Conservation (phyloP, 371 early-diverging fungal species). For the Rhizopus delemar region DNA sequence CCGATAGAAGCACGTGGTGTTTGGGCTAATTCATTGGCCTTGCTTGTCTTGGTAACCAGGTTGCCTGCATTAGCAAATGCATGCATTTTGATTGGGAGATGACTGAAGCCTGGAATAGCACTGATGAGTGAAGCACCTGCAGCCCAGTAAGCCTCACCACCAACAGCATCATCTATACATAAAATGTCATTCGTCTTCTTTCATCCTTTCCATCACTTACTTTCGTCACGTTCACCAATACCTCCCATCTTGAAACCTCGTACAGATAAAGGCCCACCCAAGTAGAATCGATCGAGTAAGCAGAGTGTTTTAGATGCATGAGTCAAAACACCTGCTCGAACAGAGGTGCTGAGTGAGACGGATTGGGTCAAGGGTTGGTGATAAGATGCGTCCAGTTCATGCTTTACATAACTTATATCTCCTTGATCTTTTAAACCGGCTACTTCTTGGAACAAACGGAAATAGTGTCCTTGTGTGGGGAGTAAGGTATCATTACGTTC, state of each 20-base stretch:
- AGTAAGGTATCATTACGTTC: constrained; percentile 71
- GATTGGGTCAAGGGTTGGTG: constrained; percentile 31
- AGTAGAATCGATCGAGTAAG: constrained; percentile 80
- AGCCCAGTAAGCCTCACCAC: constrained; percentile 82
- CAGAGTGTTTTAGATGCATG: constrained; percentile 45
- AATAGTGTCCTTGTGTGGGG: constrained; percentile 72
- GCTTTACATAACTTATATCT: constrained; percentile 71
- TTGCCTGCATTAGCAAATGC: constrained; percentile 88
- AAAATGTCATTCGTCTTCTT: not conserved
- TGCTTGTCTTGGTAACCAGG: constrained; percentile 39
- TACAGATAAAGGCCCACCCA: constrained; percentile 85
- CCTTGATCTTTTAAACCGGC: constrained; percentile 74
- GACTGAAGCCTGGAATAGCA: constrained; percentile 69
- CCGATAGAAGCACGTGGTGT: constrained; percentile 73
- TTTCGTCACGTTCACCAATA: constrained; percentile 80
- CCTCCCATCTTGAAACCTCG: constrained; percentile 88
- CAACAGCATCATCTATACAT: constrained; percentile 75
- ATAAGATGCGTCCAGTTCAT: constrained; percentile 63
- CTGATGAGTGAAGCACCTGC: constrained; percentile 79
- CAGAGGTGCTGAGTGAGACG: constrained; percentile 42
- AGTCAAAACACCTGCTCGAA: constrained; percentile 62
- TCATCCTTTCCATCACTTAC: constrained; percentile 36
- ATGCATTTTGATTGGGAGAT: constrained; percentile 77
- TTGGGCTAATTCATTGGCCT: constrained; percentile 40
- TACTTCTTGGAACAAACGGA: constrained; percentile 51